A percentile compares a stretch with the other conserved stretches of the same genome.
These are phyloP conservation scores for Fusarium marasasianum DNA, from an alignment of 2,329 filamentous ascomycete genomes.

Conservation along the genomic window DNA sequence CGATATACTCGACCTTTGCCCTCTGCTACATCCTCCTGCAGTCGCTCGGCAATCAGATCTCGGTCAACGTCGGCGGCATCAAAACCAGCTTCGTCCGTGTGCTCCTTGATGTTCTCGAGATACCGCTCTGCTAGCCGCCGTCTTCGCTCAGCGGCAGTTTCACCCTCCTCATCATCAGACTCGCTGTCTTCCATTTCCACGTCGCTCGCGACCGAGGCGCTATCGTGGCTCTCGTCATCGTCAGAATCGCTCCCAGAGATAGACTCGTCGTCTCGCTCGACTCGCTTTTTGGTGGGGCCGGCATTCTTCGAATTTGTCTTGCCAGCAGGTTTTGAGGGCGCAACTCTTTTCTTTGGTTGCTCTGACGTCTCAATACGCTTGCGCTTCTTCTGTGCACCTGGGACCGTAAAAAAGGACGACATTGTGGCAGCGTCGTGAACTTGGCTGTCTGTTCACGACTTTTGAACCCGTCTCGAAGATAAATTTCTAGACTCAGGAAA, in stretches of 20 bases:
- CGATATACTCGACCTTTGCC: constrained; percentile 90
- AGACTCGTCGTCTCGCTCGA: constrained; percentile 70
- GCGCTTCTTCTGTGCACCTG: constrained; percentile 88
- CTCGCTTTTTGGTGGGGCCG: constrained; percentile 56
- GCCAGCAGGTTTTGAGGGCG: constrained; percentile 55
- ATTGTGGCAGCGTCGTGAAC: constrained; percentile 58
- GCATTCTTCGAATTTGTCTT: constrained; percentile 54
- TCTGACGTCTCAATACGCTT: constrained; percentile 72
- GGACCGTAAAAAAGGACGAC: constrained; percentile 96
- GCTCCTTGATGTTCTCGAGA: constrained; percentile 85
- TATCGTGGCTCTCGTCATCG: constrained; percentile 62
- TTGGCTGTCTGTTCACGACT: constrained; percentile 42
- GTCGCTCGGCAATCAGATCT: constrained; percentile 87
- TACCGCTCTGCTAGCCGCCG: constrained; percentile 91
- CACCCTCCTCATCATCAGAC: constrained; percentile 80
- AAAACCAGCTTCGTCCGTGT: constrained; percentile 84
- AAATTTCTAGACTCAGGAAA: constrained; percentile 47
- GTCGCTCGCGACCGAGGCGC: constrained; percentile 55
- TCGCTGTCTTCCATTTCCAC: constrained; percentile 56
- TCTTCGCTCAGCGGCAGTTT: constrained; percentile 90
- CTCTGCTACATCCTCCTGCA: constrained; percentile 93
- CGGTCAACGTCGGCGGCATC: constrained; percentile 94
- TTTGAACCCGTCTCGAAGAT: constrained; percentile 44
- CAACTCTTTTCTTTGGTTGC: constrained; percentile 67
- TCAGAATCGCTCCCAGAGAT: constrained; percentile 86